Conservation (phyloP, 2,329 filamentous ascomycete genomes). For the Nemania sp. region DNA sequence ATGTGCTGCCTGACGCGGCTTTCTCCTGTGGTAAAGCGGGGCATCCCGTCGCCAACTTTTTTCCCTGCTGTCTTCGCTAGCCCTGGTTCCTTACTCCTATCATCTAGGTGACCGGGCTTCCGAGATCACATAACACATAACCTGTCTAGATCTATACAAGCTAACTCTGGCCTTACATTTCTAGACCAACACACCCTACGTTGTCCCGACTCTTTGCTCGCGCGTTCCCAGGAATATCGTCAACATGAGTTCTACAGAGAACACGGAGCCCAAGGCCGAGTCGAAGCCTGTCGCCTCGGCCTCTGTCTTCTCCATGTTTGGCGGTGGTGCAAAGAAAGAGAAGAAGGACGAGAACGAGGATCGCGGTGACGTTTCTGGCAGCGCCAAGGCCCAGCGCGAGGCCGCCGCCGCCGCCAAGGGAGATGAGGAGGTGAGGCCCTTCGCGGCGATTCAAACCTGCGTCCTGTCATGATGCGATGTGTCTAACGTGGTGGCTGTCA, state of each 20-base stretch:
- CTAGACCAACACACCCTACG: constrained; percentile 1
- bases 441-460: neutral
- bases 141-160: too few species aligned
- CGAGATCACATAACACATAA: constrained; percentile 4
- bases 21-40: constrained; percentile 12
- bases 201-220: neutral
- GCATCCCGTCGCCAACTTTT: constrained; percentile 14
- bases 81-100: too few species aligned
- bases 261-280: constrained; percentile 56
- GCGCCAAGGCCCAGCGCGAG: constrained; percentile 76
- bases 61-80: neutral
- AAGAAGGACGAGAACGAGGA: constrained; percentile 84
- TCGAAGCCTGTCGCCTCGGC: constrained; percentile 55
- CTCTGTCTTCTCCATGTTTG: constrained; percentile 96
- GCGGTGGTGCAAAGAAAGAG: constrained; percentile 95
- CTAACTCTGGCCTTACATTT: constrained; percentile 12
- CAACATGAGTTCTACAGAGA: constrained; percentile 55
- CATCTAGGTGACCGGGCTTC: too few species aligned
- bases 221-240: constrained; percentile 6
- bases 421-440: constrained; percentile 53
- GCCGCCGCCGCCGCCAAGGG: constrained; percentile 61
- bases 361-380: constrained; percentile 84
- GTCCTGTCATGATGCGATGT: neutral
- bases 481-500: constrained; percentile 23
- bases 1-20: constrained; percentile 15